phyloP scores from a whole-genome alignment of 495 filamentous ascomycete genomes.

The Talaromyces borbonicus region DNA sequence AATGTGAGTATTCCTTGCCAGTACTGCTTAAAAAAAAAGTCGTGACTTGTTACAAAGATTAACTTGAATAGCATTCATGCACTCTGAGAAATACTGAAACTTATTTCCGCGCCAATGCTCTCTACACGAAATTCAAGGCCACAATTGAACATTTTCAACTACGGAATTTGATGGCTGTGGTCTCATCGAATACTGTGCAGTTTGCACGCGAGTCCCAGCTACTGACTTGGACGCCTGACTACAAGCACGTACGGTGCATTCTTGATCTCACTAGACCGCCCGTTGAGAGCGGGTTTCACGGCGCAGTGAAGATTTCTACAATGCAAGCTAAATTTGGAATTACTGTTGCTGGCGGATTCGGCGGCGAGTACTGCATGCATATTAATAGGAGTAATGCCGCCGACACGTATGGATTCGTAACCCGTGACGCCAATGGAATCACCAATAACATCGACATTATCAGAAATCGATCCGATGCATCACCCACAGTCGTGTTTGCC shows the following conservation, averaged over 20 bases:
- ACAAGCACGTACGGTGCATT: slow-evolving; percentile 33
- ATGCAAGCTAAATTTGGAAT: slow-evolving; percentile 56
- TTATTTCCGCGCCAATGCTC: slow-evolving; percentile 61
- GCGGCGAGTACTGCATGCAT: slow-evolving; percentile 70
- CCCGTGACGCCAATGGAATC: slow-evolving; percentile 59
- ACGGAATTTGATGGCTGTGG: slow-evolving; percentile 68
- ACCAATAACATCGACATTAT: slow-evolving; percentile 80
- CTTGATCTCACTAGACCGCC: slow-evolving; percentile 53
- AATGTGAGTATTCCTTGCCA: slow-evolving; percentile 5
- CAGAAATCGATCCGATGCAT: slow-evolving; percentile 45
- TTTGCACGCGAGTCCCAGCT: slow-evolving; percentile 59
- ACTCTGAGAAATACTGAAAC: slow-evolving; percentile 21
- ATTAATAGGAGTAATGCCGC: slow-evolving; percentile 30
- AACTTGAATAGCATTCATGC: slow-evolving; percentile 11
- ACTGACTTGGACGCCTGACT: slow-evolving; percentile 30
- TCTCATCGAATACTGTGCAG: slow-evolving; percentile 64
- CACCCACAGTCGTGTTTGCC: slow-evolving; percentile 64
- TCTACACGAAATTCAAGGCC: slow-evolving; percentile 55
- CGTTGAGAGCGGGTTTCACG: slow-evolving; percentile 27
- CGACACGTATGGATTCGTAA: slow-evolving; percentile 55
- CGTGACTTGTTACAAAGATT: too few species aligned
- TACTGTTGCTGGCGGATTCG: slow-evolving; percentile 70
- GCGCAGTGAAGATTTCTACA: slow-evolving; percentile 54
- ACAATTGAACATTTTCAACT: slow-evolving; percentile 79
- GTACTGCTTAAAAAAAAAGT: slow-evolving; percentile 1